Conservation (phyloP, 2,329 filamentous ascomycete species). For the Nemania sp. region DNA sequence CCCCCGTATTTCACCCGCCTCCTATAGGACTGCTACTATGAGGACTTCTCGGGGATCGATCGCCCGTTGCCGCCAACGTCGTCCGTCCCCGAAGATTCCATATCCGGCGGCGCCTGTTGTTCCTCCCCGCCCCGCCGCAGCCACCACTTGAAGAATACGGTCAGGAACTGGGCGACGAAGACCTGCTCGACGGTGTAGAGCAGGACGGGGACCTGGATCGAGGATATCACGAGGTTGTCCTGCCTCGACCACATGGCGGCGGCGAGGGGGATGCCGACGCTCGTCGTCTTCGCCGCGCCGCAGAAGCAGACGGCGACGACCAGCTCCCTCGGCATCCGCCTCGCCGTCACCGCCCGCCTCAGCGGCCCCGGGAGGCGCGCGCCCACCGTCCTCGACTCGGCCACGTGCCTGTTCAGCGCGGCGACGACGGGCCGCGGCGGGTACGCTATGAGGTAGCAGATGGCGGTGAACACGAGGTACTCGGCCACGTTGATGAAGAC, state of each 20-base stretch:
- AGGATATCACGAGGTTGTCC: slow-evolving; percentile 57
- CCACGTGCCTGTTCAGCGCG: slow-evolving; percentile 42
- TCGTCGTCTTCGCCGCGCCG: slow-evolving; percentile 73
- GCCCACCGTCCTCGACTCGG: slow-evolving; percentile 39
- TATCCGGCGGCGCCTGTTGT: slow-evolving; percentile 30
- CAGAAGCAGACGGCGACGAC: slow-evolving; percentile 75
- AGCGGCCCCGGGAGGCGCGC: slow-evolving; percentile 37
- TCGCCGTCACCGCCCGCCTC: slow-evolving; percentile 48
- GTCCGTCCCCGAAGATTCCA: slow-evolving; percentile 27
- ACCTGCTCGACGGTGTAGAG: slow-evolving; percentile 64
- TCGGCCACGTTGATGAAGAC: slow-evolving; percentile 69
- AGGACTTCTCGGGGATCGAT: neutral
- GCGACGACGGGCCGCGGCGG: slow-evolving; percentile 45
- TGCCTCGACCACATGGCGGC: slow-evolving; percentile 68
- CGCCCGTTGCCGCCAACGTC: slow-evolving; percentile 11
- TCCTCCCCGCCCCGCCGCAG: slow-evolving; percentile 41
- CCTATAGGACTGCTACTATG: neutral
- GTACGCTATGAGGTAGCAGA: slow-evolving; percentile 60
- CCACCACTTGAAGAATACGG: slow-evolving; percentile 52
- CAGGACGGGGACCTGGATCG: slow-evolving; percentile 66
- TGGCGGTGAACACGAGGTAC: slow-evolving; percentile 64
- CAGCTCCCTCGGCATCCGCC: slow-evolving; percentile 62
- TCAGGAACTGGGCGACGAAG: slow-evolving; percentile 41
- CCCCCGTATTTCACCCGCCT: too few species aligned
- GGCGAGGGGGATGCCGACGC: slow-evolving; percentile 69